Conservation (phyloP, 108 stramenopile species). For the Cyclotella cryptica region DNA sequence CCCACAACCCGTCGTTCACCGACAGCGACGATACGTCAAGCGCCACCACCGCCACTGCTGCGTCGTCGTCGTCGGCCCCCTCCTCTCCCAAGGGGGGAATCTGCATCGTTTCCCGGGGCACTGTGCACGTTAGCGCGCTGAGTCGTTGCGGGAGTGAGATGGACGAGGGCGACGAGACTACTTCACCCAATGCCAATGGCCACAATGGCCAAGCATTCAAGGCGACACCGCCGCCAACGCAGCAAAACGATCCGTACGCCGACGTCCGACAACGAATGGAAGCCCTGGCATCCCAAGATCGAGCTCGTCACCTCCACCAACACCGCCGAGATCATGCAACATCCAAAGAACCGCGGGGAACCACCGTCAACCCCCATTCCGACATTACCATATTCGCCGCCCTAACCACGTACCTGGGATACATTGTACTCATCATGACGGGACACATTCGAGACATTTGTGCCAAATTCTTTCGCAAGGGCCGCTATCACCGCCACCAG, state of each 20-base stretch:
- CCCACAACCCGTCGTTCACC: too few relatives aligned
- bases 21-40: too few relatives aligned
- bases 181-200: too few relatives aligned
- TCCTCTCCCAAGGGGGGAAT: background rate
- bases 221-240: too few relatives aligned
- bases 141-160: too few relatives aligned
- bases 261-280: slow-evolving; percentile 88
- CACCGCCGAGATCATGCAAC: background rate
- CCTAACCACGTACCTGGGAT: slow-evolving; percentile 95
- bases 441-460: slow-evolving; percentile 96
- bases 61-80: slow-evolving; percentile 3
- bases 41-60: too few relatives aligned
- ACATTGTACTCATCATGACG: slow-evolving; percentile 91
- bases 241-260: slow-evolving; percentile 76
- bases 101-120: too few relatives aligned
- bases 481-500: slow-evolving; percentile 69
- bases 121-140: too few relatives aligned
- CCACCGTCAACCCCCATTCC: slow-evolving; percentile 23
- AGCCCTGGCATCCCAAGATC: slow-evolving; percentile 56
- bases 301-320: slow-evolving; percentile 49
- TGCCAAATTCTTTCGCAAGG: slow-evolving; percentile 76
- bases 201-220: too few relatives aligned
- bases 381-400: slow-evolving; percentile 86
- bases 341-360: slow-evolving; percentile 19
- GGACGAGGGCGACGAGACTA: too few relatives aligned